Conservation (phyloP, 2,329 filamentous ascomycete genomes). For the Microdochium nivale region DNA sequence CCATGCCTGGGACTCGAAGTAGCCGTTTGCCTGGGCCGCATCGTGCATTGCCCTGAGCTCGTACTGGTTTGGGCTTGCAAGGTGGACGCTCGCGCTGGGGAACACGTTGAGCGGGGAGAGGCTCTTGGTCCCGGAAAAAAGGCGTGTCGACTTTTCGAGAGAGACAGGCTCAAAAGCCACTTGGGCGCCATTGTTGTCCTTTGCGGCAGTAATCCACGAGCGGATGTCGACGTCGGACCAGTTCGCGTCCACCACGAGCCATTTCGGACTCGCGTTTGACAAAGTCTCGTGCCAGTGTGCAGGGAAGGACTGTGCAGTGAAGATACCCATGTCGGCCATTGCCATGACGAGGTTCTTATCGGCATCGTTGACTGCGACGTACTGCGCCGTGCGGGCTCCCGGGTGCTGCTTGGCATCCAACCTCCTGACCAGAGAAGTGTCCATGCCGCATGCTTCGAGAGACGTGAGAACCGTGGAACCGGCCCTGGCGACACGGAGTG, state of each 20-base stretch:
- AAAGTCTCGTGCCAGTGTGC: slow-evolving; percentile 54
- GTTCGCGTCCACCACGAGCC: slow-evolving; percentile 82
- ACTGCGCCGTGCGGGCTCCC: slow-evolving; percentile 71
- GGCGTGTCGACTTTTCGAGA: slow-evolving; percentile 61
- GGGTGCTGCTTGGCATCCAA: slow-evolving; percentile 38
- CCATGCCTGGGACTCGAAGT: slow-evolving; percentile 66
- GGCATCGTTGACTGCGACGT: slow-evolving; percentile 79
- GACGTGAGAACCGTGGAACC: slow-evolving; percentile 64
- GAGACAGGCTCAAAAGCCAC: slow-evolving; percentile 89
- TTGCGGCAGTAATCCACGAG: slow-evolving; percentile 57
- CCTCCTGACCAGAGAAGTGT: slow-evolving; percentile 52
- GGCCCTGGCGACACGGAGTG: slow-evolving; percentile 38
- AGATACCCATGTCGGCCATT: slow-evolving; percentile 92
- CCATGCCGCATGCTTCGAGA: slow-evolving; percentile 56
- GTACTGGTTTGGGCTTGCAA: slow-evolving; percentile 74
- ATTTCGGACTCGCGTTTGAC: slow-evolving; percentile 51
- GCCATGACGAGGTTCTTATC: slow-evolving; percentile 80
- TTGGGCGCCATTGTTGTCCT: slow-evolving; percentile 37
- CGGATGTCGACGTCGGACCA: slow-evolving; percentile 62
- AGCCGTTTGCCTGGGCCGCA: slow-evolving; percentile 55
- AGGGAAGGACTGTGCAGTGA: slow-evolving; percentile 47
- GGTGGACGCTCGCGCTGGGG: slow-evolving; percentile 56
- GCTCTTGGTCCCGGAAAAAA: slow-evolving; percentile 44
- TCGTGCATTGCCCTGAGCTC: slow-evolving; percentile 75
- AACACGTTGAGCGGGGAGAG: slow-evolving; percentile 39